These are phyloP conservation scores for Chrysochromulina tobinii DNA, from an alignment of 78 protist species.

Conservation along the genomic window DNA sequence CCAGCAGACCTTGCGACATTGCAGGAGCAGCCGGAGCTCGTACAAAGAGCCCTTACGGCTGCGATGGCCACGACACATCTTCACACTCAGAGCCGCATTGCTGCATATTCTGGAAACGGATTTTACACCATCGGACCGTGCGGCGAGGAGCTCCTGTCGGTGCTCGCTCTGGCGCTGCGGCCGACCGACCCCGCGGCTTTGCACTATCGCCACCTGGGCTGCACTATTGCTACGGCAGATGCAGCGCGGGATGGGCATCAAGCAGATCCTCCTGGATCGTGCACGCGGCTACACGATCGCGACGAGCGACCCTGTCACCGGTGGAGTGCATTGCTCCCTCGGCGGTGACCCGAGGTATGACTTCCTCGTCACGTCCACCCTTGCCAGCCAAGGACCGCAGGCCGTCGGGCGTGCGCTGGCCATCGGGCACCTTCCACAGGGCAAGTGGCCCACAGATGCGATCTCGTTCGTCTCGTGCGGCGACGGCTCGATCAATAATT, in stretches of 20 bases:
- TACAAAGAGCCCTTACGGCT: background rate
- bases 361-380: conserved; percentile 66
- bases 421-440: background rate
- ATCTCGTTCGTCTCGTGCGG: conserved; percentile 56
- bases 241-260: background rate
- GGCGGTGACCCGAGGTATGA: conserved; percentile 49
- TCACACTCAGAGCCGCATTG: conserved; percentile 20
- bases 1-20: no score
- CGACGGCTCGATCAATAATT: conserved; percentile 65
- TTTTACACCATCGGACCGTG: conserved; percentile 78
- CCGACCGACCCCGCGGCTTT: conserved; percentile 60
- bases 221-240: conserved; percentile 34
- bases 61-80: conserved; percentile 12
- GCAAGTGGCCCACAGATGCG: background rate
- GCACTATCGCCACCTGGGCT: conserved; percentile 68
- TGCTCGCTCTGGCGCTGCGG: conserved; percentile 30
- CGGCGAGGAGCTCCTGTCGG: conserved; percentile 62
- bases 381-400: conserved; percentile 64
- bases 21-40: no score
- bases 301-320: conserved; percentile 58
- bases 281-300: conserved; percentile 62
- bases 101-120: conserved; percentile 31
- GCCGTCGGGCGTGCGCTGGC: conserved; percentile 73
- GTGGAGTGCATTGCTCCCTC: conserved; percentile 51
- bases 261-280: conserved; percentile 45